Evolutionary conservation across 2,329 filamentous ascomycete genomes (phyloP), one percentile per base, ranked within the genome.

Genomic region (Cadophora malorum): DNA sequence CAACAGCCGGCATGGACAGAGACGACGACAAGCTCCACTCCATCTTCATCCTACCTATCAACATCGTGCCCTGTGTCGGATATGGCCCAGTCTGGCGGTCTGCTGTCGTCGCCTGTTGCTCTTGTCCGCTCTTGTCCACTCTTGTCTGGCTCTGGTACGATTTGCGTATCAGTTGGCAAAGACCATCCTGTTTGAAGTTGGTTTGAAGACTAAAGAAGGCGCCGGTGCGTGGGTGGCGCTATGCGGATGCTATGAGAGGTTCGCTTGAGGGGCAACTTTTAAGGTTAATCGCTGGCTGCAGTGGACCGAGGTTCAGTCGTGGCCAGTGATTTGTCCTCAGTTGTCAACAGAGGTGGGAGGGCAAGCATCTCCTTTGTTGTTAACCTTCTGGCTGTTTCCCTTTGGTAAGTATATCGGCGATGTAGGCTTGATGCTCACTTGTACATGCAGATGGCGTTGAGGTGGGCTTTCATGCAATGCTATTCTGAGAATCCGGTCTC

Each of bases 171-270:
- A 35, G n/a, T 10, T 38, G 33, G 31, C 31, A 35, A 19, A 38
- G 55, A 58, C 55, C 55, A 58, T 10, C 47, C 59, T 62, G 59
- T 52, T 62, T 49, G 41, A 62, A 50, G 59, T n/a, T 33, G 59
- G 59, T 49, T 49, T 49, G 41, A 50, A 38, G 59, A 21, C 19
- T 33, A 33, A 62, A 4, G 23, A 12, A n/a, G 59, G 25, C 9
- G 49, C 41, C 12, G 25, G 19, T 62, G 16, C 59, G 59, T 62
- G 12, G n/a, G 59, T 50, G 59, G 59, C 59, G 59, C 56, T 41
- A 25, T 35, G 4, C 14, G 16, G 14, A 9, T 4, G 59, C 10
- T 10, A 38, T 61, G 58, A 61, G 38, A 47, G 58, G 58, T 14
- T 58, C 55, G 55, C 31, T 58, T 38, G 33, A 14, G 31, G 9